Conservation (phyloP, 2,329 filamentous ascomycete genomes). For the Sporothrix curviconia region DNA sequence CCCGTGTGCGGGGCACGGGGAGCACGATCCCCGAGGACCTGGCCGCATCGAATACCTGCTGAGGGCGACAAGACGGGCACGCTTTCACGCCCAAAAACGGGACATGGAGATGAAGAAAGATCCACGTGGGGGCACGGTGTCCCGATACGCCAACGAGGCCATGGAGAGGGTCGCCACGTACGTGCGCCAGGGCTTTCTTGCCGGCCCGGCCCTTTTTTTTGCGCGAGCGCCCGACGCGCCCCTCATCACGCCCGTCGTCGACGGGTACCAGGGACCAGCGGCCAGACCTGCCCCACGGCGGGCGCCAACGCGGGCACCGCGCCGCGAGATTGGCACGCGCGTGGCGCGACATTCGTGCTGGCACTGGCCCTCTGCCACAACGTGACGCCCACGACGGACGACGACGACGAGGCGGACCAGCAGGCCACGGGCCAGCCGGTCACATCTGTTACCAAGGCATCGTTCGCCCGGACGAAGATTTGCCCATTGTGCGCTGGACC, state of each 20-base stretch:
- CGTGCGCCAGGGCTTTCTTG: conserved; percentile 82
- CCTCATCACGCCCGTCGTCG: conserved; percentile 71
- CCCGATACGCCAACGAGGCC: conserved; percentile 94
- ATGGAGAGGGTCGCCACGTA: conserved; percentile 95
- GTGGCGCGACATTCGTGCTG: conserved; percentile 88
- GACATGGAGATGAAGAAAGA: conserved; percentile 99
- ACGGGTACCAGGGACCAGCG: conserved; percentile 46
- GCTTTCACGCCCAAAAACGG: conserved; percentile 89
- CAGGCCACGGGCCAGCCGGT: too few relatives aligned
- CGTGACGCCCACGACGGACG: conserved; percentile 84
- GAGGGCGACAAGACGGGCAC: conserved; percentile 98
- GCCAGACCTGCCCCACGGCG: conserved; percentile 40
- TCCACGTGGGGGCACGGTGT: conserved; percentile 96
- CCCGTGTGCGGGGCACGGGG: conserved; percentile 86
- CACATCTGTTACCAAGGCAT: too few relatives aligned
- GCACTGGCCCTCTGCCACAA: conserved; percentile 94
- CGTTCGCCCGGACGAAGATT: too few relatives aligned
- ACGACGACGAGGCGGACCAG: conserved; percentile 60
- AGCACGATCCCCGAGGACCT: conserved; percentile 97
- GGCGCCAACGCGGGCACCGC: conserved; percentile 72
- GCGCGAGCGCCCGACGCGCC: conserved; percentile 40
- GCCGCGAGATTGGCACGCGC: conserved; percentile 86
- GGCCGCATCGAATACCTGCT: conserved; percentile 89
- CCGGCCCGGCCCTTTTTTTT: too few relatives aligned
- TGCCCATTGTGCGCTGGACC: too few relatives aligned